Base-by-base conservation (phyloP, 179 eudicot species). In the Corrigiola litoralis region DNA sequence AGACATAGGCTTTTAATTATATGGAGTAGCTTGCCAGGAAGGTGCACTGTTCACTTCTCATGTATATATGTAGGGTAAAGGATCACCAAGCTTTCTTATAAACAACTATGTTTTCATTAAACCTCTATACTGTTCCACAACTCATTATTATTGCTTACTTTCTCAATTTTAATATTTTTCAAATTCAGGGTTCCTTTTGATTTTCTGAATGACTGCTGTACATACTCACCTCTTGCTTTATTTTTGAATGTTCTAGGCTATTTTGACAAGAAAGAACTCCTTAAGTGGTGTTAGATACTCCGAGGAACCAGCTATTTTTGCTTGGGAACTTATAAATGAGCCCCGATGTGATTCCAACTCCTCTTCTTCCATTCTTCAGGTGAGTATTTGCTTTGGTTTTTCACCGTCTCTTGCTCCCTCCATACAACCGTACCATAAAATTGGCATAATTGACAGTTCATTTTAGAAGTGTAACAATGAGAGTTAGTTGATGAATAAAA, bases 251-350 rank as follows among this genome's bases (percentile, higher is more conserved):
- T 23, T 58, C 20, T 58, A 84, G 89, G 76, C 85, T 62, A 75
- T 85, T 8, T 16, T 85, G 52, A 75, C 85, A 9, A 75, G 89
- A 66, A 80, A 72, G 69, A 85, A 85, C 68, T 75, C 84, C 12
- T 45, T 75, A 38, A 85, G 70, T 46, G 85, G 89, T 27, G 75
- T 85, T 46, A 66, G 66, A 59, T 85, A 85, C 59, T 66, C 65
- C 1, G 83, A 85, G 29, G 89, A 84, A 38, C 89, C 89, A 17
- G 77, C 89, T 27, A 84, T 84, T 33, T 84, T 84, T 75, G 86
- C 86, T 2, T 84, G 89, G 89, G 89, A 84, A 65, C 77, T 84
- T 41, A 84, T 84, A 38, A 84, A 84, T 62, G 89, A 84, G 67
- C 89, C 89, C 5, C 81, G 87, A 3, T 85, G 89, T 75, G 72